Base-by-base conservation (phyloP, 495 filamentous ascomycete genomes). In the Neurospora sp. region DNA sequence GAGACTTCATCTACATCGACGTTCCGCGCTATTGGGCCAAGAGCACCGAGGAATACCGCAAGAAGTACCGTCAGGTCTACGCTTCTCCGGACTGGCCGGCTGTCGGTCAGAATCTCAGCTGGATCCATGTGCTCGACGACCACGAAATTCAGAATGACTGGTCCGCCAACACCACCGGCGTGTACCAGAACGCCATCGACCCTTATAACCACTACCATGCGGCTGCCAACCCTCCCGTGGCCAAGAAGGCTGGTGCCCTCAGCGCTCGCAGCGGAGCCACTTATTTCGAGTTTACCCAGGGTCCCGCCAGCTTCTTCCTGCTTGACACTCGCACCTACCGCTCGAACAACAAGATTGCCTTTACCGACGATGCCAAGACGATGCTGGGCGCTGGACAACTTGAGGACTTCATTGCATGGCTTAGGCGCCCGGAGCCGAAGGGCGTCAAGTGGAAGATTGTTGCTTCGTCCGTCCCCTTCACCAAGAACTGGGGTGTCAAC, bases 1-100 rank as follows among this genome's bases (percentile, higher is more conserved):
- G 95, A n/a, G 96, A 99, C 78, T 99, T 98, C 79, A 97, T 99
- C 79, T 99, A 99, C 79, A 90, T 96, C 74, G 96, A 99, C 73
- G 93, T 98, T 0, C 96, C 96, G 0, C 85, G 87, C 39, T 89
- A 90, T 42, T 91, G 93, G 75, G 94, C 93, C 14, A 89, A 85
- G 22, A 85, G 87, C 4, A 83, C 87, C 10, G 89, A 92, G 65
- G 89, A 90, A 77, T 98, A 98, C 81, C 90, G 96, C 41, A 86
- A 91, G 74, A 93, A 97, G 79, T 99, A 99, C 80, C 90, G 95
- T 35, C 93, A 95, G 75, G 88, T 97, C 40, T 99, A 99, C 78
- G 89, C 92, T 3, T 97, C 94, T 7, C 96, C 96, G 0, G 94
- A 95, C 76, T 98, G 94, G 95, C 83, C 86, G 2, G 77, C 84